Base-by-base conservation (phyloP, 495 filamentous ascomycete genomes). In the Talaromyces adpressus region DNA sequence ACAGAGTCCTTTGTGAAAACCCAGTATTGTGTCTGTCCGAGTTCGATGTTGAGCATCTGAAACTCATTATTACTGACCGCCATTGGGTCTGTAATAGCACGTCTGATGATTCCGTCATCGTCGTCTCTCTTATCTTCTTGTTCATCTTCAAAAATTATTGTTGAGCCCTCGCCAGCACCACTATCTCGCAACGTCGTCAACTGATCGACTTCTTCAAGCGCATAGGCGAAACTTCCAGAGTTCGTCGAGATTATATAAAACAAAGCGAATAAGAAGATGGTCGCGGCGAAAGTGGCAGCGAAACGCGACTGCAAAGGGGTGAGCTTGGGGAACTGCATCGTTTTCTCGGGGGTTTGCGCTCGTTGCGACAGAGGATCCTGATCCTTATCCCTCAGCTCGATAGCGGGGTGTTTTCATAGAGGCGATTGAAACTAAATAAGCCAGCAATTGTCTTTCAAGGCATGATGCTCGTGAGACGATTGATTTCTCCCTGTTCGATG, bases 261-360 rank as follows among this genome's bases (percentile, higher is more conserved):
- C 59, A 90, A 66, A 39, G 84, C 57, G 39, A 86, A 63, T 30
- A 89, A 65, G 36, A 87, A 67, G 52, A 82, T 70, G 32, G 83
- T 82, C 47, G 84, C 82, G 70, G 81, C 72, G 64, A 87, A 66
- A 34, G 84, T 87, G 69, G 88, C 87, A 72, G 81, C 84, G 66
- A 92, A 75, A 66, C 85, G 86, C 74, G 84, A 88, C 80, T 89
- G 88, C 64, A 89, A 76, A 64, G 81, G 84, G 70, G 83, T 84
- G 66, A 84, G 78, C 68, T 84, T 80, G 34, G 71, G 77, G 67
- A 75, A 75, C 71, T 77, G 85, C 87, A 90, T 90, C 60, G 14
- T 58, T 25, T 29, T 56, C n/a, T 29, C 20, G 36, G 36, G 20
- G 20, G 6, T n/a, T n/a, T 25, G 52, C 27, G 52, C 12, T 41